Evolutionary conservation across 1,284 basidiomycete species (phyloP).

Genomic region (Pyrrhoderma noxium): DNA sequence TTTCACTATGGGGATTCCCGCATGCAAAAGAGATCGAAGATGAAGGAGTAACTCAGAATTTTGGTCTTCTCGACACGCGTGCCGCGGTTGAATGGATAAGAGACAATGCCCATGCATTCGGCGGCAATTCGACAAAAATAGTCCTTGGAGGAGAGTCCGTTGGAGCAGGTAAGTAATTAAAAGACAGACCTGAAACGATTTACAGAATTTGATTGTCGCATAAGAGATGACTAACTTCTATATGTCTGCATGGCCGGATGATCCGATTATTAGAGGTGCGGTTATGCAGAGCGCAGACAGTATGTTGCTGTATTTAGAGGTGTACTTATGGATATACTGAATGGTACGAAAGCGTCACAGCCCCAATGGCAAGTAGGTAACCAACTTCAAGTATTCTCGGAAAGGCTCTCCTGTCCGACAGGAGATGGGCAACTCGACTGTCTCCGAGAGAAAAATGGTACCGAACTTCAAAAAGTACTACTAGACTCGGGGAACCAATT

Average conservation of each 20-base stretch:
- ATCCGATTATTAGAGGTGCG: slow-evolving; percentile 34
- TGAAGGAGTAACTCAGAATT: slow-evolving; percentile 34
- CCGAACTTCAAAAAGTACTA: slow-evolving; percentile 28
- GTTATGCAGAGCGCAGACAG: slow-evolving; percentile 38
- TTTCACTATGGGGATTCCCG: slow-evolving; percentile 36
- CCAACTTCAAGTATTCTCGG: slow-evolving; percentile 31
- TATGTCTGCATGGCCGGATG: slow-evolving; percentile 32
- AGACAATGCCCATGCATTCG: slow-evolving; percentile 34
- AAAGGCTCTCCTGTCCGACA: slow-evolving; percentile 32
- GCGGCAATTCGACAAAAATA: slow-evolving; percentile 37
- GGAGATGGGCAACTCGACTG: slow-evolving; percentile 29
- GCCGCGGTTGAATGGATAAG: slow-evolving; percentile 38
- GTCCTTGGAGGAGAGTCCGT: slow-evolving; percentile 37
- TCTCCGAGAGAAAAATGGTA: slow-evolving; percentile 30
- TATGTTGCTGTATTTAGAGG: slow-evolving; percentile 21
- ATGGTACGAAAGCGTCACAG: slow-evolving; percentile 25
- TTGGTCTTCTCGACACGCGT: slow-evolving; percentile 36
- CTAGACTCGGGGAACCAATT: slow-evolving; percentile 34
- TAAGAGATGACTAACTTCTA: slow-evolving; percentile 39
- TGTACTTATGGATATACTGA: background rate
- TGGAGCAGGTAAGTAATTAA: slow-evolving; percentile 31
- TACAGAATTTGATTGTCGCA: background rate
- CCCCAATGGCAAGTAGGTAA: slow-evolving; percentile 37
- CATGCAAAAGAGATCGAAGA: slow-evolving; percentile 34
- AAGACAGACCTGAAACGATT: too few species aligned